Base-by-base conservation (phyloP, 495 filamentous ascomycete species). In the Haplographium delicatum region DNA sequence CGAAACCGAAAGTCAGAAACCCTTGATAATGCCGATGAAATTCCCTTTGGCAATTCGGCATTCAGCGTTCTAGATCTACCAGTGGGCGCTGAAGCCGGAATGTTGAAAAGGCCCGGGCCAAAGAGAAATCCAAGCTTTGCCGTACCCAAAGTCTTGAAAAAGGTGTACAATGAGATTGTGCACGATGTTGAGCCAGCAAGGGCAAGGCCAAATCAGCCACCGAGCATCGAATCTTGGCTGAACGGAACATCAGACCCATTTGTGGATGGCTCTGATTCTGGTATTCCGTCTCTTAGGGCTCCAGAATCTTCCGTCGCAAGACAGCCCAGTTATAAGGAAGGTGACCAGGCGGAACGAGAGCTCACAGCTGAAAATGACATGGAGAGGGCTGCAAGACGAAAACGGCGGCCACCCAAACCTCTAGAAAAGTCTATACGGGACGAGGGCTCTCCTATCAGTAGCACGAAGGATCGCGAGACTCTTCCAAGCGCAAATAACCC, bases 151-250 rank as follows among this genome's bases (percentile, higher is more conserved):
- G 76, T 75, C 20, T 54, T 79, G 16, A 80, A 75, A 52, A 76
- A 77, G 48, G 75, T 78, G 18, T 67, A 77, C 49, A 70, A 61
- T 13, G 75, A 74, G 20, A 79, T 78, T 37, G 68, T 76, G 27
- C 65, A 74, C 4, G 74, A 80, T 49, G 72, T 64, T 44, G 76
- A 80, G 16, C 72, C 72, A 18, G 72, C 75, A 4, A 68, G 68
- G 37, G 69, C 69, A 23, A 65, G 62, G 1, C 48, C 54, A 13
- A 78, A 78, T 42, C 65, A 72, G 22, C 75, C 76, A 2, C 74
- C 62, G 56, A 86, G 69, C 52, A 88, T 91, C 38, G 85, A 89
- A 66, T 82, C 81, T 2, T 91, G 86, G 86, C 67, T 91, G 26
- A 83, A 83, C 42, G 74, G 73, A 19, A 88, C 85, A 1, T 72